phyloP scores from a whole-genome alignment of 2,329 filamentous ascomycete genomes.

The Aspergillus glaucus region DNA sequence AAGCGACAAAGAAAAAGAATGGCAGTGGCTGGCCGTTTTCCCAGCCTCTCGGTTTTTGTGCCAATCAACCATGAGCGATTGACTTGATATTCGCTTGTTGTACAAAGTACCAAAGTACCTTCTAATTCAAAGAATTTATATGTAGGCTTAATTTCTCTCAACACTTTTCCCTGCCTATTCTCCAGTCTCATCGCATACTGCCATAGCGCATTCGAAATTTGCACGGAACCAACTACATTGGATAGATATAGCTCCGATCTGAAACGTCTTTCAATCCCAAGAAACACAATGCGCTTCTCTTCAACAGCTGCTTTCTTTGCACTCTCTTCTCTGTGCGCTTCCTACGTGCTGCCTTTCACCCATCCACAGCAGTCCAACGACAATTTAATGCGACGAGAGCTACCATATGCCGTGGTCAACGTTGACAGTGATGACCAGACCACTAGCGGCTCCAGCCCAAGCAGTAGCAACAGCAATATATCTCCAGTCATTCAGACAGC shows the following conservation, averaged over 20 bases:
- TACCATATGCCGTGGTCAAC: conserved; percentile 27
- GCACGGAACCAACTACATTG: too few species aligned
- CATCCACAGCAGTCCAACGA: conserved; percentile 11
- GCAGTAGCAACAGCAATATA: conserved; percentile 2
- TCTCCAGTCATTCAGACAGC: conserved; percentile 6
- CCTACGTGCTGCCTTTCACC: conserved; percentile 23
- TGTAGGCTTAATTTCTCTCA: neutral
- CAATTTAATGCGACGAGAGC: conserved; percentile 19
- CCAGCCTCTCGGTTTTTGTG: neutral
- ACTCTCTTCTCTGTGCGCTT: conserved; percentile 20
- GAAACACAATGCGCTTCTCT: conserved; percentile 22
- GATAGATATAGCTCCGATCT: neutral
- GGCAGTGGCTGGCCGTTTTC: neutral
- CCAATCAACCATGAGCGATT: neutral
- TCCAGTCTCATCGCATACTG: neutral
- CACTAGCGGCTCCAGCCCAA: neutral
- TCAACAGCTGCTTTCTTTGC: conserved; percentile 18
- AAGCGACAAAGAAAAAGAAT: neutral
- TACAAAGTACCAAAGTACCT: neutral
- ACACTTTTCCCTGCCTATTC: neutral
- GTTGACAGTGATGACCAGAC: conserved; percentile 18
- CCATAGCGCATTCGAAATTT: neutral
- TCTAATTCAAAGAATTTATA: neutral
- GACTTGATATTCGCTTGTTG: neutral
- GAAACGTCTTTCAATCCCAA: conserved; percentile 1